Evolutionary conservation across 345 rosid genomes (phyloP).

Genomic region (Euphorbia peplus): DNA sequence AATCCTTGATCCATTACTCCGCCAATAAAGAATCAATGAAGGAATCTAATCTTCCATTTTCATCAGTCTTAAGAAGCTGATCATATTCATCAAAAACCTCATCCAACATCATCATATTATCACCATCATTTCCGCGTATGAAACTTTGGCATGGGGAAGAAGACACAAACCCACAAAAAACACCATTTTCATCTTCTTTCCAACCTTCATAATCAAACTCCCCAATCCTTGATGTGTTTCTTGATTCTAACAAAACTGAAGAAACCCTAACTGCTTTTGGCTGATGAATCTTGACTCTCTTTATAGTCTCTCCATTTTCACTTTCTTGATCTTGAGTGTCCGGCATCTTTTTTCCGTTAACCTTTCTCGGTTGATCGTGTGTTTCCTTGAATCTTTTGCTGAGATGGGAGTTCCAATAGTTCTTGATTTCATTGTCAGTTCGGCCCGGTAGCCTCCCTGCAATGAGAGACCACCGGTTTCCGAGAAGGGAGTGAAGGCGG

Average conservation of each 20-base stretch:
- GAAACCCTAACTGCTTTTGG: slow-evolving; percentile 35
- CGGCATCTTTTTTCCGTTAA: neutral
- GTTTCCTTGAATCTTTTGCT: slow-evolving; percentile 18
- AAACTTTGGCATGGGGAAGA: neutral
- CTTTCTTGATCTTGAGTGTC: neutral
- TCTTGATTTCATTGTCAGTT: slow-evolving; percentile 53
- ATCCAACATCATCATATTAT: slow-evolving; percentile 10
- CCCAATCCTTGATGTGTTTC: neutral
- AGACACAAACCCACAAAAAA: neutral
- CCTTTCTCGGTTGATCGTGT: neutral
- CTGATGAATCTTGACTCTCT: slow-evolving; percentile 26
- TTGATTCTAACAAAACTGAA: slow-evolving; percentile 14
- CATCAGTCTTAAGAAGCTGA: slow-evolving; percentile 14
- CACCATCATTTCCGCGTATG: neutral
- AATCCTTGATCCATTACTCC: neutral
- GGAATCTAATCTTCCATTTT: neutral
- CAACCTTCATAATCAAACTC: neutral
- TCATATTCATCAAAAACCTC: slow-evolving; percentile 22
- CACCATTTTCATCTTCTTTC: neutral
- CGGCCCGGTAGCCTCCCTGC: slow-evolving; percentile 43
- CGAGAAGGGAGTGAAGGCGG: slow-evolving; percentile 43
- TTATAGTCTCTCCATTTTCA: neutral
- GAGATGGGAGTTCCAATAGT: slow-evolving; percentile 48
- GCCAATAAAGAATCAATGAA: slow-evolving; percentile 8
- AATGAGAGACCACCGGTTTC: slow-evolving; percentile 48